These are phyloP conservation scores for Scheffersomyces lignicola DNA, from an alignment of 1,139 yeast genomes.

Conservation along the genomic window DNA sequence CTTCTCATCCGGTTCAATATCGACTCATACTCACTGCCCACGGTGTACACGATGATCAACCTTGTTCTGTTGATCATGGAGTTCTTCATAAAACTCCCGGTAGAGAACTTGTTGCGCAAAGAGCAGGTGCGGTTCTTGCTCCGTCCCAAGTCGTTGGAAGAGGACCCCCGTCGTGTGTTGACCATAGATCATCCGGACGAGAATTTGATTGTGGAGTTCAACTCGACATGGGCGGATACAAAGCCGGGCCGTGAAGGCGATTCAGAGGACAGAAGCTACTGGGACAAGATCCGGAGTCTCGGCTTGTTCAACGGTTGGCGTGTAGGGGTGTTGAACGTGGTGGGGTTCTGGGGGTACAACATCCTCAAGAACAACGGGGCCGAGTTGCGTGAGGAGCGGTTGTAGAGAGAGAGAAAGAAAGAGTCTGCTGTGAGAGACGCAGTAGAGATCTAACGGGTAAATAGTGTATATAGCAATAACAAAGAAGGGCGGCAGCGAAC, in stretches of 20 bases:
- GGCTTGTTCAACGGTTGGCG: constrained; percentile 89
- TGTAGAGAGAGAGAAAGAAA: too few species aligned
- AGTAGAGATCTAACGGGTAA: too few species aligned
- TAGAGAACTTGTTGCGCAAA: constrained; percentile 82
- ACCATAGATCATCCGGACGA: constrained; percentile 41
- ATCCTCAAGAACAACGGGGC: constrained; percentile 56
- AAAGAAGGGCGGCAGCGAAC: too few species aligned
- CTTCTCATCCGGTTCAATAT: constrained; percentile 65
- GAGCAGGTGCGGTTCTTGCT: constrained; percentile 73
- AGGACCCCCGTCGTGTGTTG: constrained; percentile 35
- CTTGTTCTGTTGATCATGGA: constrained; percentile 63
- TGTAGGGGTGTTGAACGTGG: constrained; percentile 72
- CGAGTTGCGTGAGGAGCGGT: constrained; percentile 42
- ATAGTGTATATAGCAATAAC: too few species aligned
- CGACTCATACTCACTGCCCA: constrained; percentile 68
- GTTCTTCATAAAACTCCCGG: constrained; percentile 75
- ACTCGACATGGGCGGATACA: constrained; percentile 23
- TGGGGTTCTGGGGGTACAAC: constrained; percentile 83
- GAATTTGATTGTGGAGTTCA: constrained; percentile 52
- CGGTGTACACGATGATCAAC: constrained; percentile 52
- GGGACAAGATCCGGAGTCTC: constrained; percentile 23
- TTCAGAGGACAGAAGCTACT: constrained; percentile 10
- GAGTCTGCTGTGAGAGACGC: constrained; percentile 2
- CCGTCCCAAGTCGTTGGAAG: constrained; percentile 27
- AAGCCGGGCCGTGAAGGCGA: constrained; percentile 7